Evolutionary conservation across 768 basidiomycete species (phyloP), one percentile per base, ranked within the genome.

Genomic region (Lepiota venenata): DNA sequence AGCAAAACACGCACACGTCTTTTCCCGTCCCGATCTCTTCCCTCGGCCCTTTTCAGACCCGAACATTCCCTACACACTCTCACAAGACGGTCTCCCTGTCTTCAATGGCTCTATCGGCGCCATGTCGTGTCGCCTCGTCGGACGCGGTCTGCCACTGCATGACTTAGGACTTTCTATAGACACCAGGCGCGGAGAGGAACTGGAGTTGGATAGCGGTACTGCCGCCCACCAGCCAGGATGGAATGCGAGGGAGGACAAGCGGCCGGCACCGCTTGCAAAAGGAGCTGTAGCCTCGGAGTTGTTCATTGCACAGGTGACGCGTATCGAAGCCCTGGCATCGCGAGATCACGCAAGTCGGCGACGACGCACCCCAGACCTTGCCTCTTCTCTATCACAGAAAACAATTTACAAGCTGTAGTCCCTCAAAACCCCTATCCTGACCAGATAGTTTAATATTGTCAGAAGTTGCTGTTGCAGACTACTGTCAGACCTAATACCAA

Each of bases 1-100:
- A 64, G 74, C 81, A 3, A 61, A 74, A 29, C 63, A 82, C 14
- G 93, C 93, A 0, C 63, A 81, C 21, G 72, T 73, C 25, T 94
- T 96, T 64, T 88, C 94, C 0, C 72, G 85, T 47, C 82, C 88
- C 9, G 87, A 89, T 63, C 67, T 88, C 8, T 65, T 87, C 56
- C 82, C 86, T 0, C 69, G 72, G 3, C 87, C 88, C 3, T 91
- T 84, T 61, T 53, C 66, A 2, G 54, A 61, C 7, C 45, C 58
- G 20, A 60, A 63, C 12, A 62, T 74, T 8, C 65, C 60, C 1
- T 79, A 80, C 64, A 65, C 63, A 1, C 69, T 73, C 18, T 78
- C 75, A 9, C 57, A 60, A 2, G 83, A 86, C 11, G 84, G 83
- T 0, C 63, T 87, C 10, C 89, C 85, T 1, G 63, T 89, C 2